These are phyloP conservation scores for Drechslerella coelobrocha DNA, from an alignment of 2,329 filamentous ascomycete species.

Conservation along the genomic window DNA sequence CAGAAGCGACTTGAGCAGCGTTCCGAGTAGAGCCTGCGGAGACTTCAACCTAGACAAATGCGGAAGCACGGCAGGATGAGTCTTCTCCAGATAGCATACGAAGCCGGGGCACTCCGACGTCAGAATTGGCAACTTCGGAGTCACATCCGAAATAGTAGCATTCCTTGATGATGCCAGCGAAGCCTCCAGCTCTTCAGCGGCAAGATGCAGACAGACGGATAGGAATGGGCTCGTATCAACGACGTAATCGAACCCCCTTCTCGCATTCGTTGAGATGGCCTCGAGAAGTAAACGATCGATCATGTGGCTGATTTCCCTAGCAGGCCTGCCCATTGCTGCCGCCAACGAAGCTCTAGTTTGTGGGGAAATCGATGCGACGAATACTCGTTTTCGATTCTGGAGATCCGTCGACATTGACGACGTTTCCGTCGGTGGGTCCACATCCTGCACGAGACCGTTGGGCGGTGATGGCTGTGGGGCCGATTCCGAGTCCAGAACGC, in stretches of 20 bases:
- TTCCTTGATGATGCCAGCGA: conserved; percentile 54
- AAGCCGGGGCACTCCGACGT: conserved; percentile 94
- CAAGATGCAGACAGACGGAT: conserved; percentile 81
- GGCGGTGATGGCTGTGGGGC: background rate
- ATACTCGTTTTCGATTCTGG: conserved; percentile 63
- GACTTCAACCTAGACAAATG: conserved; percentile 92
- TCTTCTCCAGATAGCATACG: conserved; percentile 99
- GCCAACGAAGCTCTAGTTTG: conserved; percentile 89
- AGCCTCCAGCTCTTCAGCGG: conserved; percentile 72
- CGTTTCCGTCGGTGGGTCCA: conserved; percentile 60
- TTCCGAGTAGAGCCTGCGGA: conserved; percentile 89
- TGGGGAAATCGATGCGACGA: conserved; percentile 90
- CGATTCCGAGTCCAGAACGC: conserved; percentile 64
- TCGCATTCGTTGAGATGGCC: conserved; percentile 73
- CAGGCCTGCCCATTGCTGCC: conserved; percentile 77
- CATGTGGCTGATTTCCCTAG: conserved; percentile 78
- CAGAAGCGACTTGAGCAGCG: conserved; percentile 84
- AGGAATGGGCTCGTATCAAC: conserved; percentile 86
- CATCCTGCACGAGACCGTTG: conserved; percentile 61
- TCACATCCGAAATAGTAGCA: conserved; percentile 54
- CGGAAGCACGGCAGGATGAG: conserved; percentile 88
- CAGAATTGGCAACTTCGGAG: conserved; percentile 70
- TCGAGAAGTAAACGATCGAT: conserved; percentile 73
- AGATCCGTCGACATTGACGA: conserved; percentile 63
- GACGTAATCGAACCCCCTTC: conserved; percentile 84